phyloP scores from a whole-genome alignment of 2,329 filamentous ascomycete genomes.

The Ophiostoma novo-ulmi region DNA sequence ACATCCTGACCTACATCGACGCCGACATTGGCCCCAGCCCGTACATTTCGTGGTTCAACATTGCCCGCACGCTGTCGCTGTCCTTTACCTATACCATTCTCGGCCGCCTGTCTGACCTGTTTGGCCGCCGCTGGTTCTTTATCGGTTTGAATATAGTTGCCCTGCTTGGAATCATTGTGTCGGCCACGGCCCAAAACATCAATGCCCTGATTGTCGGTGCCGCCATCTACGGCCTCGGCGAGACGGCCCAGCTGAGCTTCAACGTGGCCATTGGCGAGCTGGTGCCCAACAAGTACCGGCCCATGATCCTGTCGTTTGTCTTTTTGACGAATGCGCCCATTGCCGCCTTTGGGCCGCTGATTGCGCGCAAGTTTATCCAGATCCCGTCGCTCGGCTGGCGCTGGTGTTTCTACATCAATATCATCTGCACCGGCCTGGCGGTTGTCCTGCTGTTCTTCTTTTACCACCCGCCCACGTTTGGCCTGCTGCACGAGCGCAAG shows the following conservation, averaged over 20 bases:
- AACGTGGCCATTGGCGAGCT: slow-evolving; percentile 39
- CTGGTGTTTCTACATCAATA: slow-evolving; percentile 41
- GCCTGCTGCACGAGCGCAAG: slow-evolving; percentile 38
- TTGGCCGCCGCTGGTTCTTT: slow-evolving; percentile 40
- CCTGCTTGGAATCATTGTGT: slow-evolving; percentile 22
- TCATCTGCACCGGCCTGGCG: slow-evolving; percentile 34
- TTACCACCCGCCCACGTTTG: slow-evolving; percentile 40
- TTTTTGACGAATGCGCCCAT: slow-evolving; percentile 34
- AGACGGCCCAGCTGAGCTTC: slow-evolving; percentile 38
- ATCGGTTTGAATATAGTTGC: slow-evolving; percentile 37
- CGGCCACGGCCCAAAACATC: slow-evolving; percentile 35
- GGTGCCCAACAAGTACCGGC: slow-evolving; percentile 41
- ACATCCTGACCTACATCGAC: slow-evolving; percentile 33
- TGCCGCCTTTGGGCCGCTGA: slow-evolving; percentile 33
- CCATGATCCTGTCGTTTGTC: slow-evolving; percentile 34
- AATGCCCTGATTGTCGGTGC: slow-evolving; percentile 36
- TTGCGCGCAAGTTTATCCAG: slow-evolving; percentile 33
- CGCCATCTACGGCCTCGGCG: slow-evolving; percentile 37
- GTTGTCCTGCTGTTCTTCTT: slow-evolving; percentile 33
- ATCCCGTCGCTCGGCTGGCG: slow-evolving; percentile 37
- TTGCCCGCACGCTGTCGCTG: slow-evolving; percentile 35
- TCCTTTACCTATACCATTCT: slow-evolving; percentile 36
- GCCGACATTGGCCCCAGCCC: slow-evolving; percentile 32
- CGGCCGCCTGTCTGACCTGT: slow-evolving; percentile 39
- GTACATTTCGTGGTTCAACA: slow-evolving; percentile 37